Evolutionary conservation across 2,329 filamentous ascomycete genomes (phyloP), one percentile per base, ranked within the genome.

Genomic region (Fusarium transvaalense): DNA sequence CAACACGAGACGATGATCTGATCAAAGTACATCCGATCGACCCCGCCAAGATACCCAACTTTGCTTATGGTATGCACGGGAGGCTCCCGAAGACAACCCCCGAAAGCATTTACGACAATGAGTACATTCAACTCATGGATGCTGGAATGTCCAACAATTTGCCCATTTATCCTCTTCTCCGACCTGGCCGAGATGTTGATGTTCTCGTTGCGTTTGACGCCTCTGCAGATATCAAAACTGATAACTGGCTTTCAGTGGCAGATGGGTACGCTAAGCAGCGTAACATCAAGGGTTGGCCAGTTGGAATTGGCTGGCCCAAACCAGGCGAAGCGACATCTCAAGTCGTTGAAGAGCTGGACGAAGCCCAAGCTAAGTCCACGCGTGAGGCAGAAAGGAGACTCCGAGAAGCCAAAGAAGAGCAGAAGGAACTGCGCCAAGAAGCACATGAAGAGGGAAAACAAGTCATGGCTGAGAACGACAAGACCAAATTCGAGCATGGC

Each of bases 91-190:
- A 87, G 1, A 92, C 92, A 0, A 91, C 91, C n/a, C 94, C 96
- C 0, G 87, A 90, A 32, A 93, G 88, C 60, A 88, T 97, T 38
- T 89, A 92, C 73, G 83, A 88, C 19, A 85, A 85, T 15, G 84
- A 90, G 43, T 91, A 97, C 76, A 84, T 95, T 19, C 90, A 92
- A 68, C 85, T 95, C 17, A 98, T 97, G 94, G 96, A 99, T 78
- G 94, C 96, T 3, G 96, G 96, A 51, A 99, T 99, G 96, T 97
- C 92, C 69, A 98, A 99, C 77, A 99, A 99, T 75, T 84, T 99
- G 10, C 96, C 96, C 3, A 94, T 98, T 41, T 99, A 99, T 77
- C 96, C 96, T 0, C 86, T 98, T 5, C 88, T 99, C 19, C 89
- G 96, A 13, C 93, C 93, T 0, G 95, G 94, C 4, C 88, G 96